Base-by-base conservation (phyloP, 108 stramenopile genomes). In the Cyclostephanos invisitatus region DNA sequence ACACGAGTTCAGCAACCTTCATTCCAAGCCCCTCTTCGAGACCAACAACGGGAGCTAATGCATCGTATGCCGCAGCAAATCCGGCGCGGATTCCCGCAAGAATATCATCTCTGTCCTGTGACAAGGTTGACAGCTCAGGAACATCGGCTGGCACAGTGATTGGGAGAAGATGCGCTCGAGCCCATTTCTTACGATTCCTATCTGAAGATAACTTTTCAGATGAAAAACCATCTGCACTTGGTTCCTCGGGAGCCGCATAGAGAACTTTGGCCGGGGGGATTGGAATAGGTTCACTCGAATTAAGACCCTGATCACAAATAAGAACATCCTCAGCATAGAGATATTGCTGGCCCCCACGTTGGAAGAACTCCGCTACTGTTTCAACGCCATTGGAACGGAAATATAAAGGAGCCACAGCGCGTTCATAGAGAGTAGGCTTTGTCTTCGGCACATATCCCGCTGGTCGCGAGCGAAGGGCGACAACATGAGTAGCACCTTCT, bases 261-360 rank as follows among this genome's bases (percentile, higher is more conserved):
- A 88, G 66, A 32, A 91, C 81, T 29, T 72, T 67, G n/a, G 82
- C 75, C 7, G 93, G 93, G 49, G 93, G 93, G 10, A 94, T 86
- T 14, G 66, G 64, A 10, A 92, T 70, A 0, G 78, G 71, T 10
- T 70, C 82, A 36, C 54, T 67, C 29, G 77, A 65, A 32, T 56
- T 55, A 24, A 72, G 70, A 15, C 80, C 92, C 51, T 89, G 77
- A 61, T 90, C 82, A 21, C 89, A 79, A 24, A 85, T 87, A 38
- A 93, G 70, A 15, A 89, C 58, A 64, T 94, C 93, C 76, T 94
- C 93, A 5, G 86, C 74, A 63, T 90, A 94, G 7, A 90, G 59
- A 62, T 89, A 94, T 67, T 89, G 90, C 64, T 94, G 93, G 20
- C 93, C 93, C 7, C 93, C 93, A 20, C 67, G 70, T 61, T 86